phyloP scores from a whole-genome alignment of 225 moss, liverwort and hornwort species.

The Takakia lepidozioides region DNA sequence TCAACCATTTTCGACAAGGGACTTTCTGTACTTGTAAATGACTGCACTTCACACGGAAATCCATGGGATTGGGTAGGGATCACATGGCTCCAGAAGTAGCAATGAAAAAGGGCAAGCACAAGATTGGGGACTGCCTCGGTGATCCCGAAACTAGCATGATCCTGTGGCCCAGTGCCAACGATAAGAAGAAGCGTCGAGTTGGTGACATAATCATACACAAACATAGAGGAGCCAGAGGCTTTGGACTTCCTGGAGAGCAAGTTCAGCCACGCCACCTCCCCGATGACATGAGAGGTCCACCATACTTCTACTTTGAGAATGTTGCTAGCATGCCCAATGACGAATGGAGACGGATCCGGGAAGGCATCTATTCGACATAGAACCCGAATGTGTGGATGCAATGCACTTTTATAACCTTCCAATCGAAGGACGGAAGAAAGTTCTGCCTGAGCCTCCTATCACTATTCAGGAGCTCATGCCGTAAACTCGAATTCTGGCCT shows the following conservation, averaged over 20 bases:
- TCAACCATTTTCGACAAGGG: too few species aligned
- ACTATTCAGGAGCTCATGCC: conserved; percentile 64
- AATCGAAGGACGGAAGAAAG: conserved; percentile 53
- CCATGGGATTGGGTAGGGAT: too few species aligned
- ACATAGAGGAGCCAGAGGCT: conserved; percentile 39
- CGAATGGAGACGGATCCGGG: conserved; percentile 54
- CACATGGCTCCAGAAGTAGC: too few species aligned
- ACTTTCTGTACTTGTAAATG: too few species aligned
- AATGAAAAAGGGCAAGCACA: conserved; percentile 10
- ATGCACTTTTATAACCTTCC: conserved; percentile 84
- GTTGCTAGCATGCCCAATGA: conserved; percentile 67
- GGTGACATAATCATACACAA: background rate
- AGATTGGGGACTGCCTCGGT: conserved; percentile 10
- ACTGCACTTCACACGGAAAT: too few species aligned
- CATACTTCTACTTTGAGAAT: conserved; percentile 86
- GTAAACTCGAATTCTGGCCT: conserved; percentile 54
- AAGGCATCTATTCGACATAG: conserved; percentile 68
- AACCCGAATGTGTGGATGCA: conserved; percentile 70
- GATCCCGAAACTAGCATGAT: too few species aligned
- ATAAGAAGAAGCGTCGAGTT: too few species aligned
- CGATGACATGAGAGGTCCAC: conserved; percentile 44
- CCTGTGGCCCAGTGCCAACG: too few species aligned
- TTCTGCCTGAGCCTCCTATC: conserved; percentile 58
- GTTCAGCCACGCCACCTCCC: conserved; percentile 35
- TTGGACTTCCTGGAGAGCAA: conserved; percentile 56